Evolutionary conservation across 2,329 filamentous ascomycete species (phyloP).

Genomic region (Onygena corvina): DNA sequence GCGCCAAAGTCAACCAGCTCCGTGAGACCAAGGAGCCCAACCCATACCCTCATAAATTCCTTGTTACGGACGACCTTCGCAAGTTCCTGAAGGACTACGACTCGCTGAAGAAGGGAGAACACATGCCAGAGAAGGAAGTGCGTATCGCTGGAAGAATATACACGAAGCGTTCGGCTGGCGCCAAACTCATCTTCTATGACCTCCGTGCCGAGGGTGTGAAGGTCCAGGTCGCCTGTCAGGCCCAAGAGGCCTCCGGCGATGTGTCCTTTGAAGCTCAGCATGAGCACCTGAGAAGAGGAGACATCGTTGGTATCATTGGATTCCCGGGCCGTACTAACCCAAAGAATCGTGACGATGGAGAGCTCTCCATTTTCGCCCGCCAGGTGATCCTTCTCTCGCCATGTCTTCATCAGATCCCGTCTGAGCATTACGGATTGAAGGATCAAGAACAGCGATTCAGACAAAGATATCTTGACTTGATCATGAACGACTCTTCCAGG

Average conservation of each 20-base stretch:
- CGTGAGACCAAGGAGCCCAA: constrained; percentile 62
- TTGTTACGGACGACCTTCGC: constrained; percentile 68
- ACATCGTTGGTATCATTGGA: constrained; percentile 80
- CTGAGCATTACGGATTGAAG: constrained; percentile 85
- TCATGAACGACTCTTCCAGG: constrained; percentile 84
- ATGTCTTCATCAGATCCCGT: constrained; percentile 77
- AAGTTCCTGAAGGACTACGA: constrained; percentile 69
- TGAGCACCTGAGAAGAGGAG: constrained; percentile 75
- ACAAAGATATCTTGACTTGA: constrained; percentile 86
- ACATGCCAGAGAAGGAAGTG: constrained; percentile 61
- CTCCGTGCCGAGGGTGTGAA: constrained; percentile 62
- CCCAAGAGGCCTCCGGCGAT: constrained; percentile 59
- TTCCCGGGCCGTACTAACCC: constrained; percentile 77
- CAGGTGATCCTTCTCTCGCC: constrained; percentile 79
- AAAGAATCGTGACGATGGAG: constrained; percentile 77
- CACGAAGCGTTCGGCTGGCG: constrained; percentile 67
- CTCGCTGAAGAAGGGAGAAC: constrained; percentile 73
- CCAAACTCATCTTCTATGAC: constrained; percentile 88
- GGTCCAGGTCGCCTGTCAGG: constrained; percentile 86
- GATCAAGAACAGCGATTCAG: constrained; percentile 88
- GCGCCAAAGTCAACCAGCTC: constrained; percentile 64
- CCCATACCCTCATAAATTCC: constrained; percentile 90
- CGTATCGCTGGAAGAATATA: constrained; percentile 78
- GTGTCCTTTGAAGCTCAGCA: constrained; percentile 77
- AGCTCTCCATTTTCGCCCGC: constrained; percentile 84